Percentiles rank a stretch among this genome's conserved stretches.
Conservation (phyloP, 2,329 filamentous ascomycete species). For the Tolypocladium guangdongense region DNA sequence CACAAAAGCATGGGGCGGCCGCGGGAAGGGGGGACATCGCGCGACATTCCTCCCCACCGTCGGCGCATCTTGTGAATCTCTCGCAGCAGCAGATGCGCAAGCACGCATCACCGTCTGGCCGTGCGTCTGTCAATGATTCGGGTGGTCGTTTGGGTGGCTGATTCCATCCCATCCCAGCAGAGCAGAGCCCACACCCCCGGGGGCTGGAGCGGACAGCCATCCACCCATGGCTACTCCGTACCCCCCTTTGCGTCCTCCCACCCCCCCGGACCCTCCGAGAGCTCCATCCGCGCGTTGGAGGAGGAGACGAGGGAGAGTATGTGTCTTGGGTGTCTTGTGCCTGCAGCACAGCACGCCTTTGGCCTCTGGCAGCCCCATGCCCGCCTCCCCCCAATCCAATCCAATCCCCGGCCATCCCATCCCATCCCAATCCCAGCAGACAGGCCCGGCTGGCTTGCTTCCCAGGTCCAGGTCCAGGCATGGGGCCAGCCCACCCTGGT, state of each 20-base stretch:
- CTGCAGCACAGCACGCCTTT: background rate
- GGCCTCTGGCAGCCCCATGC: background rate
- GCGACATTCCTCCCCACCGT: slow-evolving; percentile 1
- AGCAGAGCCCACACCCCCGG: background rate
- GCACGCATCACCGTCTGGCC: background rate
- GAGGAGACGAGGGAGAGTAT: background rate
- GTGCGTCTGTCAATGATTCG: slow-evolving; percentile 1
- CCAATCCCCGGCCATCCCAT: background rate
- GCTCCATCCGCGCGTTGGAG: background rate
- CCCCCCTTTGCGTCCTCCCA: background rate
- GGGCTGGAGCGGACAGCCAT: background rate
- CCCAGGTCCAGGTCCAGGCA: slow-evolving; percentile 2
- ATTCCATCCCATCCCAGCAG: background rate
- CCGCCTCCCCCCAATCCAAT: background rate
- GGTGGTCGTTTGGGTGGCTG: background rate
- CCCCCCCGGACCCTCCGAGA: background rate
- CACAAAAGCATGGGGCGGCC: background rate
- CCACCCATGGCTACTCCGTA: background rate
- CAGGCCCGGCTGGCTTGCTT: background rate
- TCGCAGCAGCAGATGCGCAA: background rate
- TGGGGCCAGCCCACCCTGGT: slow-evolving; percentile 1
- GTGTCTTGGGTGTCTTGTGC: background rate
- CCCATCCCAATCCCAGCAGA: slow-evolving; percentile 2
- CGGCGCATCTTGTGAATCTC: background rate
- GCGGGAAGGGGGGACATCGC: slow-evolving; percentile 1